Percentiles rank a stretch among this genome's conserved stretches.
phyloP scores from a whole-genome alignment of 371 early-diverging fungal species.

The Mortierella sp. region DNA sequence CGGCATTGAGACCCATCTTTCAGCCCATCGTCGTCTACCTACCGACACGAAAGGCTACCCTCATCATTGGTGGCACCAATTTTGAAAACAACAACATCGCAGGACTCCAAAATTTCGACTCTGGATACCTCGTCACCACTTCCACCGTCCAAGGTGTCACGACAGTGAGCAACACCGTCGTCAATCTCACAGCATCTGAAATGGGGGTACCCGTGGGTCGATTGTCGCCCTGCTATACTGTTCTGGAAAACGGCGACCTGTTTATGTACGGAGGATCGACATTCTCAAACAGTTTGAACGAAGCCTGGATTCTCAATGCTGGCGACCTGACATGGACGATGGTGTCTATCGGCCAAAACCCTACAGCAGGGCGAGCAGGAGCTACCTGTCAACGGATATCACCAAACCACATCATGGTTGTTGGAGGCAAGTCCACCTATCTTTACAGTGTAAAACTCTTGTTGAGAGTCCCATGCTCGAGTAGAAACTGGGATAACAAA shows the following conservation, averaged over 20 bases:
- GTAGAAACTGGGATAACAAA: not conserved
- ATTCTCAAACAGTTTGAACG: not conserved
- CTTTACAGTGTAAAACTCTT: not conserved
- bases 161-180: not conserved
- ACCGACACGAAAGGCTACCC: constrained; percentile 7
- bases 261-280: constrained; percentile 50
- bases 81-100: not conserved
- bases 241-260: constrained; percentile 27
- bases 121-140: constrained; percentile 18
- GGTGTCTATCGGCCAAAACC: not conserved
- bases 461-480: not conserved
- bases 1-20: not conserved
- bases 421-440: constrained; percentile 25
- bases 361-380: constrained; percentile 12
- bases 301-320: constrained; percentile 23
- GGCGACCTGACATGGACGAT: not conserved
- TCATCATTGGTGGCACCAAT: constrained; percentile 42
- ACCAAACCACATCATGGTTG: constrained; percentile 19
- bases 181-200: not conserved
- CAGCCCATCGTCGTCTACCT: constrained; percentile 40
- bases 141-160: not conserved
- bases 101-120: not conserved
- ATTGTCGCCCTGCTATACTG: constrained; percentile 27
- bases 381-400: constrained; percentile 19
- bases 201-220: constrained; percentile 15